A percentile compares a stretch with the other conserved stretches of the same genome.
Evolutionary conservation across 768 basidiomycete species (phyloP).

Genomic region (Pleurotus tuoliensis): DNA sequence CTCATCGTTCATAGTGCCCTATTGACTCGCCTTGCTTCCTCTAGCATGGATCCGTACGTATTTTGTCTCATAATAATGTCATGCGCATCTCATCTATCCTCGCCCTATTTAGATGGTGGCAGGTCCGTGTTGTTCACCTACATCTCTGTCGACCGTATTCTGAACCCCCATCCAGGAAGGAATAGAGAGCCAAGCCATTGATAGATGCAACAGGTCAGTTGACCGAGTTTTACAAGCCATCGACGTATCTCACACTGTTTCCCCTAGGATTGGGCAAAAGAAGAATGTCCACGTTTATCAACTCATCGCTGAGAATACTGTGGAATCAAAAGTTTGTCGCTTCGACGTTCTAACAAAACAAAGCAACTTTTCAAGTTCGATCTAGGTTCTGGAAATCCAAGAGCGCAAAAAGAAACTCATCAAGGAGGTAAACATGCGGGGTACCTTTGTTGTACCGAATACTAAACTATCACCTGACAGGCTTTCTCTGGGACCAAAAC

Average conservation of each 20-base stretch:
- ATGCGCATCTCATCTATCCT: not conserved
- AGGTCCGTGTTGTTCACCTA: slow-evolving; percentile 30
- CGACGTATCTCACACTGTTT: not conserved
- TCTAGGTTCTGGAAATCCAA: slow-evolving; percentile 75
- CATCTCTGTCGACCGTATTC: slow-evolving; percentile 6
- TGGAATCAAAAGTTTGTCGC: slow-evolving; percentile 68
- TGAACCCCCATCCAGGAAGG: slow-evolving; percentile 47
- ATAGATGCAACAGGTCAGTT: slow-evolving; percentile 56
- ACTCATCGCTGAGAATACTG: slow-evolving; percentile 84
- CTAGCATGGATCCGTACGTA: slow-evolving; percentile 81
- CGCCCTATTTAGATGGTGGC: slow-evolving; percentile 65
- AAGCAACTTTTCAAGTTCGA: not conserved
- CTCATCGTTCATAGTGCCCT: not conserved
- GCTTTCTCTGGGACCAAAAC: slow-evolving; percentile 83
- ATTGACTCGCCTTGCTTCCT: slow-evolving; percentile 8
- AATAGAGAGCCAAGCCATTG: slow-evolving; percentile 82
- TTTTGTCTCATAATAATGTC: not conserved
- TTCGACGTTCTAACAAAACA: not conserved
- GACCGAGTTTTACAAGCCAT: too few relatives aligned
- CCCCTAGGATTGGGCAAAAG: slow-evolving; percentile 67
- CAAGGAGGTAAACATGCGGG: slow-evolving; percentile 47
- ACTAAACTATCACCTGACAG: slow-evolving; percentile 29
- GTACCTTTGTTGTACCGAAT: not conserved
- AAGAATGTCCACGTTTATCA: slow-evolving; percentile 86
- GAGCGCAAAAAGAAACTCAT: slow-evolving; percentile 79